Percentiles rank a stretch among this genome's conserved stretches.
Evolutionary conservation across 2,329 filamentous ascomycete genomes (phyloP).

Genomic region (Colletotrichum sp.): DNA sequence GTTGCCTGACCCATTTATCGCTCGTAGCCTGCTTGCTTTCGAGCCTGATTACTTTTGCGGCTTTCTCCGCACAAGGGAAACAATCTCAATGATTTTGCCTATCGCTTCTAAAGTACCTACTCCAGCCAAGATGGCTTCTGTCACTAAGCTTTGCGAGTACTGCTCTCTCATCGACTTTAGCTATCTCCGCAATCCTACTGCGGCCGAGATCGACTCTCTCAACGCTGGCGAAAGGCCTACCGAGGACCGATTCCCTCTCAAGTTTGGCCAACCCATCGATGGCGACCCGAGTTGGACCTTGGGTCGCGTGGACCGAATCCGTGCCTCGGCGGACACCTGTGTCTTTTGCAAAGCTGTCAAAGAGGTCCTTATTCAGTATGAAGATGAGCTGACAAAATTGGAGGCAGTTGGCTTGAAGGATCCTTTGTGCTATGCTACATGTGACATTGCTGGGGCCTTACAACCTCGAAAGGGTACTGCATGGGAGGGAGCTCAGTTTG

Average conservation of each 20-base stretch:
- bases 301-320: neutral
- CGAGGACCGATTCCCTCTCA: neutral
- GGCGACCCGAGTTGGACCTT: neutral
- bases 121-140: neutral
- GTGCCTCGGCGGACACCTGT: neutral
- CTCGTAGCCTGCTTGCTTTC: neutral
- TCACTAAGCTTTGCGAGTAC: neutral
- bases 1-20: neutral
- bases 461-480: neutral
- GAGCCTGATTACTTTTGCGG: neutral
- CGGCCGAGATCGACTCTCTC: neutral
- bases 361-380: neutral
- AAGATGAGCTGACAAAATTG: neutral
- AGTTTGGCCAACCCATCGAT: neutral
- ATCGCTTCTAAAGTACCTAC: neutral
- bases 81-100: neutral
- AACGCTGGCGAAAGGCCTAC: neutral
- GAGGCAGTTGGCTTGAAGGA: neutral
- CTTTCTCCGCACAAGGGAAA: neutral
- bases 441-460: neutral
- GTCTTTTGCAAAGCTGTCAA: neutral
- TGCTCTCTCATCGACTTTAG: neutral
- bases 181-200: neutral
- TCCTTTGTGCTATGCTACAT: neutral
- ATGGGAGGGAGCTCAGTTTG: neutral